A percentile compares a stretch with the other conserved stretches of the same genome.
phyloP scores from a whole-genome alignment of 2,329 filamentous ascomycete species.

The Emmonsia crescens region DNA sequence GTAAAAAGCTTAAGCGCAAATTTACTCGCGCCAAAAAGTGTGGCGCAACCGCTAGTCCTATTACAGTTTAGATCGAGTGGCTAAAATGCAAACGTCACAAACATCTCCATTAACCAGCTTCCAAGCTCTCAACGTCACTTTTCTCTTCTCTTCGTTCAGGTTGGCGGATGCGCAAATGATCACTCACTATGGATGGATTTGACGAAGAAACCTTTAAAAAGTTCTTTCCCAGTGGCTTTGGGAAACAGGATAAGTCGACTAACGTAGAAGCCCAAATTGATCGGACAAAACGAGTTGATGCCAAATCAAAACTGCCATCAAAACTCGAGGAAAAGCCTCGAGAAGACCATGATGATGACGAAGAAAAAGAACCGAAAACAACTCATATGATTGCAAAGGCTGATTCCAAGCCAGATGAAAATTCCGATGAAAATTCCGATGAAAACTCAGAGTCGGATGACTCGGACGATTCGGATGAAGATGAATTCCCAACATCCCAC shows the following conservation, averaged over 20 bases:
- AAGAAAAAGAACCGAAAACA: slow-evolving; percentile 21
- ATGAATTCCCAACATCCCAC: slow-evolving; percentile 84
- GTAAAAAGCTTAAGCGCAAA: neutral
- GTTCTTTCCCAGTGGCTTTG: slow-evolving; percentile 74
- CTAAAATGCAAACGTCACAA: slow-evolving; percentile 1
- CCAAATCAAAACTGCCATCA: slow-evolving; percentile 20
- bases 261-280: slow-evolving; percentile 74
- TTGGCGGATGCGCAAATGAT: neutral
- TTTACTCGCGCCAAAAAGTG: neutral
- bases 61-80: neutral
- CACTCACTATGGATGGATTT: slow-evolving; percentile 28
- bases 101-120: neutral
- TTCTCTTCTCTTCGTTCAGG: neutral
- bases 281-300: slow-evolving; percentile 53
- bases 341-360: slow-evolving; percentile 15
- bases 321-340: slow-evolving; percentile 10
- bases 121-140: neutral
- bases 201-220: slow-evolving; percentile 38
- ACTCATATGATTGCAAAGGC: slow-evolving; percentile 14
- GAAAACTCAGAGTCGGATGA: slow-evolving; percentile 38
- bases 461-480: slow-evolving; percentile 49
- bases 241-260: slow-evolving; percentile 63
- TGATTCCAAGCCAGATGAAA: slow-evolving; percentile 23
- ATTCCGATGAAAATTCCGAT: slow-evolving; percentile 28
- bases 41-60: neutral